phyloP scores from a whole-genome alignment of 2,329 filamentous ascomycete genomes.

The Dactylonectria macrodidyma region DNA sequence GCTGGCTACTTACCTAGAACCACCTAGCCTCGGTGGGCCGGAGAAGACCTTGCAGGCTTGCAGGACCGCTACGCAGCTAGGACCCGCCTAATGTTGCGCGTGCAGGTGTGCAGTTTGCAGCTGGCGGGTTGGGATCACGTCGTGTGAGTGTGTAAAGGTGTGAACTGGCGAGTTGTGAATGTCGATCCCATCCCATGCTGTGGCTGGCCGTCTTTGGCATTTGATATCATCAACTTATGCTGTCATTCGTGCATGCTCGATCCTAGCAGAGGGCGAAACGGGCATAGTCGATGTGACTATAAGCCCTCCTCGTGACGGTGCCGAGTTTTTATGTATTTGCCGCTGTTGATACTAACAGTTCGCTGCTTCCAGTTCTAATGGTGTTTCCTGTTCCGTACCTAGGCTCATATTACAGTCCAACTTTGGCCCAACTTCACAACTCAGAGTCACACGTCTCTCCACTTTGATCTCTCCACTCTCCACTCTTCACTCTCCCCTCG shows the following conservation, averaged over 20 bases:
- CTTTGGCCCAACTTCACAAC: conserved; percentile 1
- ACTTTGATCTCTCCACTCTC: conserved; percentile 26
- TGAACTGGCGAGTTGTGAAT: not conserved
- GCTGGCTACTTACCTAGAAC: too few relatives aligned
- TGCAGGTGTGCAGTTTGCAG: not conserved
- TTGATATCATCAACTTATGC: not conserved
- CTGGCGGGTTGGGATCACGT: not conserved
- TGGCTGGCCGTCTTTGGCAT: not conserved
- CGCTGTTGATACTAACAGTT: not conserved
- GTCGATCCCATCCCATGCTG: not conserved
- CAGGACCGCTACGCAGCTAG: not conserved
- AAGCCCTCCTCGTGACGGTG: not conserved
- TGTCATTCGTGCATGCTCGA: not conserved
- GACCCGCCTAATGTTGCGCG: conserved; percentile 6
- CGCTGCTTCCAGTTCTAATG: not conserved
- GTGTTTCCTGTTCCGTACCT: not conserved
- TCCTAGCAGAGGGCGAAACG: not conserved
- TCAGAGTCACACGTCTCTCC: conserved; percentile 26
- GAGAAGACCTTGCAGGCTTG: not conserved
- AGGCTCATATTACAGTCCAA: not conserved
- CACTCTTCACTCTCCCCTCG: conserved; percentile 28
- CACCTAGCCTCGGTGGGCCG: not conserved
- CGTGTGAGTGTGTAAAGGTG: not conserved
- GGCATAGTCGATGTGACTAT: not conserved
- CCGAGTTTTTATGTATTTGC: not conserved